These are phyloP conservation scores for Starmera stellimalicola DNA, from an alignment of 1,139 yeast species.

Conservation along the genomic window DNA sequence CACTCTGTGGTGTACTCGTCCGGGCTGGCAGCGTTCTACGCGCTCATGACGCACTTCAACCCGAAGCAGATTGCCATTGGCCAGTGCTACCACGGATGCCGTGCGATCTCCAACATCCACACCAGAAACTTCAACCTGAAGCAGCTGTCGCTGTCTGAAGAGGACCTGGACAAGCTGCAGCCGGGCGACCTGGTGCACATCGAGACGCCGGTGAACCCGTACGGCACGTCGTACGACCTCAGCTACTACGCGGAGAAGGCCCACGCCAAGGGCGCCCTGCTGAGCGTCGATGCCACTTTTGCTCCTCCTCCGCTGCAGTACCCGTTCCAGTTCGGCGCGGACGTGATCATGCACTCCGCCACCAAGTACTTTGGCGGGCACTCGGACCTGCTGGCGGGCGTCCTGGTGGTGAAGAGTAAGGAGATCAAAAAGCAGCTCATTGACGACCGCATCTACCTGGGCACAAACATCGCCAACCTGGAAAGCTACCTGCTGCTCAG, in stretches of 20 bases:
- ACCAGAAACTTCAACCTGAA: slow-evolving; percentile 52
- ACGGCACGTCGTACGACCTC: slow-evolving; percentile 62
- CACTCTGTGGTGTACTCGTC: slow-evolving; percentile 62
- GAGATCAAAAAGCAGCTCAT: slow-evolving; percentile 36
- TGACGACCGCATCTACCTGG: slow-evolving; percentile 57
- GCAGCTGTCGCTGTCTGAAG: slow-evolving; percentile 39
- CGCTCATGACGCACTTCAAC: slow-evolving; percentile 57
- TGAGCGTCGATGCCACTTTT: slow-evolving; percentile 78
- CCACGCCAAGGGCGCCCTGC: slow-evolving; percentile 57
- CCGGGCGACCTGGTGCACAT: slow-evolving; percentile 75
- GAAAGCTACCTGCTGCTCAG: slow-evolving; percentile 69
- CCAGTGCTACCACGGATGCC: slow-evolving; percentile 80
- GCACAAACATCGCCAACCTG: slow-evolving; percentile 70
- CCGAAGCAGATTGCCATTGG: slow-evolving; percentile 75
- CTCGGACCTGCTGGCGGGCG: slow-evolving; percentile 83
- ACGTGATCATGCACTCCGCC: slow-evolving; percentile 79
- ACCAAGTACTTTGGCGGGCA: slow-evolving; percentile 92
- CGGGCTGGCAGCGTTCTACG: slow-evolving; percentile 77
- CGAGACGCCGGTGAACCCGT: slow-evolving; percentile 86
- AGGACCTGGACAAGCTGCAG: slow-evolving; percentile 38
- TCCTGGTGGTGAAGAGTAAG: slow-evolving; percentile 51
- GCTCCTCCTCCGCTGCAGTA: slow-evolving; percentile 89
- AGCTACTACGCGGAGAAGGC: slow-evolving; percentile 54
- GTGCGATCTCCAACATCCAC: slow-evolving; percentile 55
- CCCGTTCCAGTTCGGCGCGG: slow-evolving; percentile 76